Base-by-base conservation (phyloP, 176 grass and related monocot genomes). In the Triticum timopheevii region DNA sequence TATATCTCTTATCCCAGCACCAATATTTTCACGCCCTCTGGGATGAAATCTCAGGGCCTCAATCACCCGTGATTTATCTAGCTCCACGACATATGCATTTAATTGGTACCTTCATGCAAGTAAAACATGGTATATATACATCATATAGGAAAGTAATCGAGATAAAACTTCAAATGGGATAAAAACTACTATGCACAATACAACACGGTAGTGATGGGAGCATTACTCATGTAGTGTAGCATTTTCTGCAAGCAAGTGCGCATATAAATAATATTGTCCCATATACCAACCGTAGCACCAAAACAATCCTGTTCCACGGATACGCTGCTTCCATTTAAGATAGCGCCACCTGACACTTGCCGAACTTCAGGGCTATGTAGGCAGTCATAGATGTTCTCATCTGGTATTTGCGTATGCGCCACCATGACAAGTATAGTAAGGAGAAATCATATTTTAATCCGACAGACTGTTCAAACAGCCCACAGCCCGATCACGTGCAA, bases 221-320 rank as follows among this genome's bases (percentile, higher is more conserved):
- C 88, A 93, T 92, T 92, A 98, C 95, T 93, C 87, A 80, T 88
- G 35, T 87, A 98, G 80, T 49, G n/a, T 38, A 38, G 36, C 36
- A 95, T 94, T 23, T 75, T 88, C 17, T 80, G 88, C 59, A 98
- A 94, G 47, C 73, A 91, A 80, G 88, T 84, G 65, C 63, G 74
- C 96, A 98, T 95, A 82, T 92, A 90, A 34, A 95, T 85, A 82
- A 98, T 90, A 80, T 89, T 88, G 33, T 89, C 64, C 93, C 90
- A 95, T 74, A 83, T 61, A 76, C 90, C 84, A 86, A 92, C 79
- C 78, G 87, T 86, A 35, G 83, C 85, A 78, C 19, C 65, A 87
- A 86, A 50, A 86, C 66, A 86, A 22, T 89, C 59, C 52, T 50
- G 70, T 56, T 76, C 72, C 61, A 86, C 74, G 47, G 52, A 59